These are phyloP conservation scores for Piper betle DNA, from an alignment of 164 flowering plant genomes.

Conservation along the genomic window DNA sequence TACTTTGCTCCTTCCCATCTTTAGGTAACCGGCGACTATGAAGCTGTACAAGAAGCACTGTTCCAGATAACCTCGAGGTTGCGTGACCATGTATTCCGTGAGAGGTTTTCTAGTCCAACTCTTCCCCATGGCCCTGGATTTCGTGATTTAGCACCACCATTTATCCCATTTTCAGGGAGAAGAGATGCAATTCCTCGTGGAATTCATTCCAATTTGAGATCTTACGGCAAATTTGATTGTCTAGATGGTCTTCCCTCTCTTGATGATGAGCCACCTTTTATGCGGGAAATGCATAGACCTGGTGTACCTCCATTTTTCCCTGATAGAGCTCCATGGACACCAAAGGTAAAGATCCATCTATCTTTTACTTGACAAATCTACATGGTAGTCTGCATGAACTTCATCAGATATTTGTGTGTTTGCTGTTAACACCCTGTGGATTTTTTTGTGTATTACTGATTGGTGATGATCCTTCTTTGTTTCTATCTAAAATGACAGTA, in stretches of 20 bases:
- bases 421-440: too few relatives aligned
- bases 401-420: too few relatives aligned
- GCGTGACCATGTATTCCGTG: conserved; percentile 59
- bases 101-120: conserved; percentile 39
- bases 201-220: conserved; percentile 75
- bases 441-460: too few relatives aligned
- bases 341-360: too few relatives aligned
- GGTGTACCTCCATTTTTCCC: conserved; percentile 45
- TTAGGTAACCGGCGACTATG: conserved; percentile 79
- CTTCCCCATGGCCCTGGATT: conserved; percentile 42
- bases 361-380: too few relatives aligned
- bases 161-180: conserved; percentile 51
- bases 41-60: conserved; percentile 79
- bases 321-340: conserved; percentile 57
- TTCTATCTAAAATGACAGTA: too few relatives aligned
- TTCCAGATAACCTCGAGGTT: conserved; percentile 72
- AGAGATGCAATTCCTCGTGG: conserved; percentile 65
- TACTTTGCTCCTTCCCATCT: neutral
- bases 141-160: conserved; percentile 49
- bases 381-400: too few relatives aligned
- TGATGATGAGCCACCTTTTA: conserved; percentile 56
- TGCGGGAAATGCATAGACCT: conserved; percentile 43
- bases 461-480: too few relatives aligned
- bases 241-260: conserved; percentile 37
- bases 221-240: conserved; percentile 60